Conservation (phyloP, 1,284 basidiomycete species). For the Amylostereum chailletii region DNA sequence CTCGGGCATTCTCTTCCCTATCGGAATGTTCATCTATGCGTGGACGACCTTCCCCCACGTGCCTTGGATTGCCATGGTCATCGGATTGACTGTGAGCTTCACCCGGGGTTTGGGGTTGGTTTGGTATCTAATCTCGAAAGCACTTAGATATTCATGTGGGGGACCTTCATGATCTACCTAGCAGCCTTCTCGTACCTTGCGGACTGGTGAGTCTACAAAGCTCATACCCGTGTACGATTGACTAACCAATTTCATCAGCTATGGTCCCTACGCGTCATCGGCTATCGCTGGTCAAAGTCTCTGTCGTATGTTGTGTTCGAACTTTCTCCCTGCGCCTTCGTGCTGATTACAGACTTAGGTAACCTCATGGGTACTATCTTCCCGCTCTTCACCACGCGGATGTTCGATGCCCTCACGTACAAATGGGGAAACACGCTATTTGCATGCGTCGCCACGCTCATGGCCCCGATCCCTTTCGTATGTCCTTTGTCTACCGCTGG, state of each 20-base stretch:
- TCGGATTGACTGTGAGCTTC: conserved; percentile 40
- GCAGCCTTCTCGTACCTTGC: conserved; percentile 66
- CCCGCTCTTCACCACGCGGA: conserved; percentile 56
- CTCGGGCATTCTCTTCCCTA: conserved; percentile 54
- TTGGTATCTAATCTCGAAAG: background rate
- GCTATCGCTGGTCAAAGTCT: conserved; percentile 74
- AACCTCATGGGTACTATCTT: conserved; percentile 52
- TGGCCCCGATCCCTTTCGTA: conserved; percentile 65
- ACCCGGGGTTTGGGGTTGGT: background rate
- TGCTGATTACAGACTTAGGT: conserved; percentile 25
- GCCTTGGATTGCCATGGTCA: conserved; percentile 48
- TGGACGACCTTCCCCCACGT: conserved; percentile 47
- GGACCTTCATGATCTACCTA: conserved; percentile 53
- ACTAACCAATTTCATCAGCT: conserved; percentile 27
- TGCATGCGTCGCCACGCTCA: conserved; percentile 45
- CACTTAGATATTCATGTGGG: conserved; percentile 32
- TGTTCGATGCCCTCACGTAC: conserved; percentile 53
- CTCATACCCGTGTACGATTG: background rate
- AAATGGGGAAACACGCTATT: conserved; percentile 69
- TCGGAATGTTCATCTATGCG: conserved; percentile 60
- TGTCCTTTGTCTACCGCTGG: conserved; percentile 16
- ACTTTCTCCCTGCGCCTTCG: background rate
- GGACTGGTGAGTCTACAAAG: conserved; percentile 43
- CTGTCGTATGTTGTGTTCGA: conserved; percentile 36
- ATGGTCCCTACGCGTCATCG: conserved; percentile 68